Evolutionary conservation across 257 asterid species (phyloP).

Genomic region (Misopates orontium): DNA sequence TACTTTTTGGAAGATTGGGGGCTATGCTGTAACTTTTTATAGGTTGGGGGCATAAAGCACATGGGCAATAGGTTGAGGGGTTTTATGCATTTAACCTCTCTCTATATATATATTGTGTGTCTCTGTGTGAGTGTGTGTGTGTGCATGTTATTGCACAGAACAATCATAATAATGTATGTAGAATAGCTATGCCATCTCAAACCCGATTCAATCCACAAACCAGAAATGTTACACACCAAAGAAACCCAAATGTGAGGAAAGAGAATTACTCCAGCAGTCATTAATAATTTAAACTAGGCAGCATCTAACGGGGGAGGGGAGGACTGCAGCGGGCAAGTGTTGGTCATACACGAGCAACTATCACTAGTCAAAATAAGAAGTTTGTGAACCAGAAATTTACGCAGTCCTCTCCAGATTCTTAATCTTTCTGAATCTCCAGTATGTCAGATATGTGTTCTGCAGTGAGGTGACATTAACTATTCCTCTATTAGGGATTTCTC

Average conservation of each 20-base stretch:
- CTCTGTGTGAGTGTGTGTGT: too few relatives aligned
- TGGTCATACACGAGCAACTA: slow-evolving; percentile 1
- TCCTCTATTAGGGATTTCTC: slow-evolving; percentile 1
- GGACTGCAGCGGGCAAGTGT: not conserved
- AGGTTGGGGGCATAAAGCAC: too few relatives aligned
- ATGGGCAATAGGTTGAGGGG: too few relatives aligned
- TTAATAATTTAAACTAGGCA: not conserved
- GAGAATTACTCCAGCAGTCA: not conserved
- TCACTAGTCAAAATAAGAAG: not conserved
- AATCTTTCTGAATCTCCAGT: slow-evolving; percentile 4
- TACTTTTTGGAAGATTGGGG: too few relatives aligned
- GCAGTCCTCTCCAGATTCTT: slow-evolving; percentile 8
- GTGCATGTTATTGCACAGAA: slow-evolving; percentile 12
- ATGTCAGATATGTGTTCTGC: slow-evolving; percentile 5
- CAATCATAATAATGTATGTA: not conserved
- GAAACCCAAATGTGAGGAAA: not conserved
- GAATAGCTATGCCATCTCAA: slow-evolving; percentile 16
- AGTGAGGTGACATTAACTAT: not conserved
- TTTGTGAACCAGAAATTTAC: not conserved
- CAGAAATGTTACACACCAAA: not conserved
- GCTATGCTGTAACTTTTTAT: too few relatives aligned
- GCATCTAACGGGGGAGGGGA: not conserved
- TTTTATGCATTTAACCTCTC: too few relatives aligned
- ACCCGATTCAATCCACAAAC: not conserved
- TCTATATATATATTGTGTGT: too few relatives aligned